phyloP scores from a whole-genome alignment of 106 monocot genomes.

The Ottelia alismoides region DNA sequence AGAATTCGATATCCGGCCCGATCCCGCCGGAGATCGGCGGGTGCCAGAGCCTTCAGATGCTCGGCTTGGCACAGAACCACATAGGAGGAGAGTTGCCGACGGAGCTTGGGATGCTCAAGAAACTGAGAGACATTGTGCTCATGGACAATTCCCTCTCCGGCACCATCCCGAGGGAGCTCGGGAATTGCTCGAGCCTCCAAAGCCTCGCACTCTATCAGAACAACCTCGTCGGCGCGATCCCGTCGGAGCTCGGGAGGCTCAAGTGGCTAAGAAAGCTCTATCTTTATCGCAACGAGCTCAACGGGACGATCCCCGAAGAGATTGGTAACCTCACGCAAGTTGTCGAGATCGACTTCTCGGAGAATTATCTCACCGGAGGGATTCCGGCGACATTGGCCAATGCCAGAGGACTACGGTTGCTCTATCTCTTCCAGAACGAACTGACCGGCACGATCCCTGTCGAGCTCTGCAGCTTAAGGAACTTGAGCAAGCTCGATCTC shows the following conservation, averaged over 20 bases:
- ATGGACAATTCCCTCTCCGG: conserved; percentile 57
- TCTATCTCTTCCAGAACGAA: conserved; percentile 68
- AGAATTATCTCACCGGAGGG: conserved; percentile 44
- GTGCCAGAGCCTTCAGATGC: conserved; percentile 42
- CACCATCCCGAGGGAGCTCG: conserved; percentile 55
- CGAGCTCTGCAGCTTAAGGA: conserved; percentile 40
- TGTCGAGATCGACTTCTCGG: conserved; percentile 67
- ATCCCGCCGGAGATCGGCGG: conserved; percentile 48
- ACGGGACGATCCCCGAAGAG: conserved; percentile 41
- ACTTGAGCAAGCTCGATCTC: conserved; percentile 43
- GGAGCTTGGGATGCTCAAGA: conserved; percentile 30
- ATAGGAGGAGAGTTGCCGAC: conserved; percentile 35
- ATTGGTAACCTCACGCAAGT: conserved; percentile 34
- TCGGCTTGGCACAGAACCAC: conserved; percentile 58
- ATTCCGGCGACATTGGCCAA: conserved; percentile 50
- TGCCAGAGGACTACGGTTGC: conserved; percentile 44
- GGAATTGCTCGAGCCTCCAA: conserved; percentile 40
- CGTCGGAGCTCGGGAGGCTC: conserved; percentile 43
- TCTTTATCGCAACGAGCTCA: conserved; percentile 54
- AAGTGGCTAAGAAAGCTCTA: conserved; percentile 40
- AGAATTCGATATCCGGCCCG: conserved; percentile 45
- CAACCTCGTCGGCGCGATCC: conserved; percentile 42
- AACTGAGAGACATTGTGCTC: conserved; percentile 52
- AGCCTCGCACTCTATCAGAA: conserved; percentile 56
- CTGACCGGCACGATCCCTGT: conserved; percentile 50